Evolutionary conservation across 305 asterid genomes (phyloP), one percentile per base, ranked within the genome.

Genomic region (Stenogyne calaminthoides): DNA sequence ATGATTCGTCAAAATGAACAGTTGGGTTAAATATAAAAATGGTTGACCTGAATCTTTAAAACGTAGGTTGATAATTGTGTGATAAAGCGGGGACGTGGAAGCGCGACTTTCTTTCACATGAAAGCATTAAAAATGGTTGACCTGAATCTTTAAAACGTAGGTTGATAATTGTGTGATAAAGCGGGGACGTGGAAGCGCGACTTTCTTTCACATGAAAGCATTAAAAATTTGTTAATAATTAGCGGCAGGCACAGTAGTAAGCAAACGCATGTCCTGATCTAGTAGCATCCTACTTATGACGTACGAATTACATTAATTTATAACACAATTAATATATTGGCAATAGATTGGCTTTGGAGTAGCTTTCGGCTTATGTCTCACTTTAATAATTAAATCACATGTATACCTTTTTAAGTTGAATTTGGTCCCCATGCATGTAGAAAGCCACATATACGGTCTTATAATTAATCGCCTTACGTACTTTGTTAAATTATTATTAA

Each of bases 41-140:
- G 80, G 84, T 89, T 86, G 87, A 83, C 90, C 64, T 27, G 29
- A 78, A 77, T 56, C 14, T n/a, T n/a, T 32, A 27, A 64, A 16
- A 44, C 71, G 34, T 55, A 55, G 60, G n/a, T 59, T 58, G 19
- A 7, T 65, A n/a, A n/a, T 22, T 66, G 40, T 32, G 76, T 39
- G 74, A 57, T 46, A 22, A 32, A 57, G 39, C 64, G 55, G 18
- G 70, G 70, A 60, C 59, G 71, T 34, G 57, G 61, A 73, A 46
- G 36, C 29, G 5, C 67, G 54, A 73, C 44, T 60, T 78, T 68
- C 77, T 34, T 54, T 73, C 81, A 76, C 80, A 75, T 72, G 78
- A 78, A 39, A 76, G 19, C 19, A 40, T 74, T 71, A 61, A 9
- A 49, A 71, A 61, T 7, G n/a, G n/a, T n/a, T n/a, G n/a, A n/a